phyloP scores from a whole-genome alignment of 2,329 filamentous ascomycete species.

The Fusarium avenaceum region DNA sequence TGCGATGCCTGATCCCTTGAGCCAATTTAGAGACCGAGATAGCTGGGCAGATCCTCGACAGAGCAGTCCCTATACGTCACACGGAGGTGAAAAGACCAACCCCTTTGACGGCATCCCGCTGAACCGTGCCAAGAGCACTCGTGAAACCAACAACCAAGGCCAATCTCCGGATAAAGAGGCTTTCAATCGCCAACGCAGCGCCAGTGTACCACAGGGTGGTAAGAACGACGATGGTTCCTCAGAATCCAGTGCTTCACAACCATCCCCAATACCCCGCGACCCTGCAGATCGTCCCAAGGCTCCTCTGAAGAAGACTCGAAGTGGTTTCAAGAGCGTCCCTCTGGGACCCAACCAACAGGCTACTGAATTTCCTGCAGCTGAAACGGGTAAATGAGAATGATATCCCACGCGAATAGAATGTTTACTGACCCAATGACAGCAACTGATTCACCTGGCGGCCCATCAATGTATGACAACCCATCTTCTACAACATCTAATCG shows the following conservation, averaged over 20 bases:
- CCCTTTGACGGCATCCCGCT: constrained; percentile 64
- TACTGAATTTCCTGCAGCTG: constrained; percentile 19
- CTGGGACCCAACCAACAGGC: constrained; percentile 27
- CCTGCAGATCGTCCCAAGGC: constrained; percentile 45
- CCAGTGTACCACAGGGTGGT: constrained; percentile 50
- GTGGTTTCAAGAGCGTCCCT: constrained; percentile 36
- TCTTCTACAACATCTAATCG: constrained; percentile 39
- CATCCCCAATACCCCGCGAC: constrained; percentile 27
- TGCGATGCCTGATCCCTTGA: constrained; percentile 62
- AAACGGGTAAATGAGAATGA: constrained; percentile 29
- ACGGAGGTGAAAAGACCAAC: constrained; percentile 71
- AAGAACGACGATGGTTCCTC: constrained; percentile 15
- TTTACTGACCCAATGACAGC: constrained; percentile 23
- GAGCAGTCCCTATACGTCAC: constrained; percentile 68
- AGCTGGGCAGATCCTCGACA: constrained; percentile 63
- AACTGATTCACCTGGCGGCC: constrained; percentile 47
- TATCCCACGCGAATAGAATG: no score
- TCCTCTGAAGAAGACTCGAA: constrained; percentile 44
- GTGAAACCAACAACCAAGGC: constrained; percentile 53
- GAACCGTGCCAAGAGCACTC: constrained; percentile 62
- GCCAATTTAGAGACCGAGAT: constrained; percentile 60
- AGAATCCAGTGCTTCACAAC: not conserved
- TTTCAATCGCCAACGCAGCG: constrained; percentile 51
- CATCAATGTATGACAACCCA: constrained; percentile 63
- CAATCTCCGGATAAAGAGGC: constrained; percentile 41